These are phyloP conservation scores for Pelargonium cotyledonis DNA, from an alignment of 441 rosid genomes.

Conservation along the genomic window DNA sequence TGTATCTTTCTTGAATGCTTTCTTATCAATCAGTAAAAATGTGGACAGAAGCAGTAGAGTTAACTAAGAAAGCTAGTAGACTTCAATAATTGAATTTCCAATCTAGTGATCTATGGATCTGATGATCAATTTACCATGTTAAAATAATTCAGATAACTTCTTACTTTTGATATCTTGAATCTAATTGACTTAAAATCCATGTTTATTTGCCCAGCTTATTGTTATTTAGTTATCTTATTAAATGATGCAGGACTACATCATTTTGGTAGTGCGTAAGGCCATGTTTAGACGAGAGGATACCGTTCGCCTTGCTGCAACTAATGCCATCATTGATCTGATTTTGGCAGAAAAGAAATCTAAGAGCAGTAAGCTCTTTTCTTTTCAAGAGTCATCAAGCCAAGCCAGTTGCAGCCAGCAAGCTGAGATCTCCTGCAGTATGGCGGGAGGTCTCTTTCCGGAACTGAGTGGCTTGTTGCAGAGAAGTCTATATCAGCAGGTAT, in stretches of 20 bases:
- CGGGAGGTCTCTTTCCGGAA: conserved; percentile 55
- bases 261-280: conserved; percentile 74
- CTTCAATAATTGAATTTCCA: no score
- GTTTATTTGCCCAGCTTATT: conserved; percentile 1
- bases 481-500: conserved; percentile 74
- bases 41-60: no score
- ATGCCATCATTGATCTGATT: conserved; percentile 49
- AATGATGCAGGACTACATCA: conserved; percentile 50
- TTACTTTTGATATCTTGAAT: neutral
- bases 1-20: no score
- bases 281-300: conserved; percentile 70
- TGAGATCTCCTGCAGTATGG: conserved; percentile 33
- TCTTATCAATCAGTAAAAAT: no score
- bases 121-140: no score
- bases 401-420: conserved; percentile 81
- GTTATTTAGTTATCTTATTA: neutral
- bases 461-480: conserved; percentile 71
- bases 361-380: conserved; percentile 36
- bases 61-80: no score
- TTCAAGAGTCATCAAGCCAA: conserved; percentile 81
- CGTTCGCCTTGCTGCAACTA: conserved; percentile 63
- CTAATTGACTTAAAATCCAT: neutral
- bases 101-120: no score
- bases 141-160: neutral
- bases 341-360: conserved; percentile 59